Percentiles rank a stretch among this genome's conserved stretches.
These are phyloP conservation scores for Hyphodiscus hymeniophilus DNA, from an alignment of 495 filamentous ascomycete species.

Conservation along the genomic window DNA sequence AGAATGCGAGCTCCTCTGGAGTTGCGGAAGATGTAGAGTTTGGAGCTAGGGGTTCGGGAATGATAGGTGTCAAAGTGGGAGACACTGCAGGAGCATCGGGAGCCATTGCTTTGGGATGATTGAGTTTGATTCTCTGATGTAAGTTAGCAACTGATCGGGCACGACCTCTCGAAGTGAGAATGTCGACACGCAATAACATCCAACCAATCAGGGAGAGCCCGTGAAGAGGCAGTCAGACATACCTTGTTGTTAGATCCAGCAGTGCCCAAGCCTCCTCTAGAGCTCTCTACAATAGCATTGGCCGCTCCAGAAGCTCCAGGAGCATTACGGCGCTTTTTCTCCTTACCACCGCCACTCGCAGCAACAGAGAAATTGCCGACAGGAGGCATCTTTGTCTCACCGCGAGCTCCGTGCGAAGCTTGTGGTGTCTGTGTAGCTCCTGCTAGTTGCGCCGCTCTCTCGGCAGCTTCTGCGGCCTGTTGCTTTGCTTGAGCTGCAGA, in stretches of 20 bases:
- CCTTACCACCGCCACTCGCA: conserved; percentile 68
- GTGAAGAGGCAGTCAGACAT: background rate
- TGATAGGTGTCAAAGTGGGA: conserved; percentile 75
- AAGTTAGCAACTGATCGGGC: conserved; percentile 4
- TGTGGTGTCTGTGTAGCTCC: conserved; percentile 37
- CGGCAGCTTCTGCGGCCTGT: conserved; percentile 56
- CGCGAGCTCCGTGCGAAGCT: conserved; percentile 30
- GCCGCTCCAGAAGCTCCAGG: background rate
- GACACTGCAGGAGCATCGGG: conserved; percentile 66
- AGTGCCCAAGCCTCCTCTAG: conserved; percentile 6
- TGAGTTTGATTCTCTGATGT: conserved; percentile 45
- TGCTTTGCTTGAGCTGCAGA: conserved; percentile 86
- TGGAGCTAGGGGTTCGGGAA: conserved; percentile 79
- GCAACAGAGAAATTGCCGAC: conserved; percentile 89
- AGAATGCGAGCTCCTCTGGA: conserved; percentile 80
- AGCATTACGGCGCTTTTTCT: conserved; percentile 52
- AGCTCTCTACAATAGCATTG: conserved; percentile 5
- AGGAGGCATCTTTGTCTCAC: conserved; percentile 69
- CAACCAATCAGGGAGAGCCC: too few species aligned
- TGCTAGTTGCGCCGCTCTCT: conserved; percentile 37
- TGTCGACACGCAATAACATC: background rate
- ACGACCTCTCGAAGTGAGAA: too few species aligned
- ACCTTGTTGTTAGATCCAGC: conserved; percentile 34
- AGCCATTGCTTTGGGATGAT: conserved; percentile 53
- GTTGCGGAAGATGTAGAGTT: conserved; percentile 52